A percentile compares a stretch with the other conserved stretches of the same genome.
Conservation (phyloP, 1,284 basidiomycete species). For the Amylostereum chailletii region DNA sequence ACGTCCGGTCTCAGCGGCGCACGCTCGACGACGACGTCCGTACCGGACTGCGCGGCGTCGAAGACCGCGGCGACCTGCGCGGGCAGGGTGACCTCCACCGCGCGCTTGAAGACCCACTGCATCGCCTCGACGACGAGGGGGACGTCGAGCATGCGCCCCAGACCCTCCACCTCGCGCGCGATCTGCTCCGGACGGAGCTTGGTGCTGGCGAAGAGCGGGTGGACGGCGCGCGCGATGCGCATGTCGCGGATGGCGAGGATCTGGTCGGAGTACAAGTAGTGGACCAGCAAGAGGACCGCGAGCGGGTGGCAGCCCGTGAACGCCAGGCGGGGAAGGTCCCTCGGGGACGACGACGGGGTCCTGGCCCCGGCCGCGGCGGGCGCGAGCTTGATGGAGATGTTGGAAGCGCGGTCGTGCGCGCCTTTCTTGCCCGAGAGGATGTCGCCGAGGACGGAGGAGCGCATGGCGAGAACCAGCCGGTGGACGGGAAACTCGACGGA, state of each 20-base stretch:
- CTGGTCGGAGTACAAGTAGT: slow-evolving; percentile 86
- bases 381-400: slow-evolving; percentile 22
- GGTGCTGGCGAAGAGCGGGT: slow-evolving; percentile 29
- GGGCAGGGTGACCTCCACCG: slow-evolving; percentile 35
- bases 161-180: slow-evolving; percentile 49
- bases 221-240: slow-evolving; percentile 50
- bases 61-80: slow-evolving; percentile 42
- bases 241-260: slow-evolving; percentile 82
- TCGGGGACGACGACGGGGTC: slow-evolving; percentile 1
- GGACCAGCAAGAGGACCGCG: slow-evolving; percentile 69
- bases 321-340: slow-evolving; percentile 21
- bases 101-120: slow-evolving; percentile 41
- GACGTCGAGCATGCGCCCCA: slow-evolving; percentile 52
- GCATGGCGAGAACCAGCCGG: slow-evolving; percentile 52
- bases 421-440: slow-evolving; percentile 29
- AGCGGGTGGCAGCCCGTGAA: slow-evolving; percentile 52
- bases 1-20: slow-evolving; percentile 53
- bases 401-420: slow-evolving; percentile 23
- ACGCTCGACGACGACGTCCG: slow-evolving; percentile 6
- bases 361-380: slow-evolving; percentile 8
- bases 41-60: slow-evolving; percentile 2
- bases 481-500: slow-evolving; percentile 54
- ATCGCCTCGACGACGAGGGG: slow-evolving; percentile 44
- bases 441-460: slow-evolving; percentile 41
- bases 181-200: slow-evolving; percentile 39